Percentiles rank a stretch among this genome's conserved stretches.
Evolutionary conservation across 1,284 basidiomycete genomes (phyloP).

Genomic region (Fomitopsis schrenkii): DNA sequence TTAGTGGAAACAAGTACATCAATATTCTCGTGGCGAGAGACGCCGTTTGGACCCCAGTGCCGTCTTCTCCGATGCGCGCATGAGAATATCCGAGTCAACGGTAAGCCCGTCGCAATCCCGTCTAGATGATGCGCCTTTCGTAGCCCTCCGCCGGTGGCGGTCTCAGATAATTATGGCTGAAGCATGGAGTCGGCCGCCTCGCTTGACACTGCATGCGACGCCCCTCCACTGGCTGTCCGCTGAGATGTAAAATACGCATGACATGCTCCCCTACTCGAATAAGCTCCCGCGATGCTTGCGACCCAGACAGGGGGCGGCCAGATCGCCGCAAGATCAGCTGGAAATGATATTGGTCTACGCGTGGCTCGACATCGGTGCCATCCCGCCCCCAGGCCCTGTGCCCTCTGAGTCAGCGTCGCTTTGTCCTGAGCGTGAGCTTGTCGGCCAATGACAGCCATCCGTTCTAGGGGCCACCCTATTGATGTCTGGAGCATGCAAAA

Average conservation of each 20-base stretch:
- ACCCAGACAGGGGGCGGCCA: background rate
- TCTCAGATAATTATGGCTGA: too few species aligned
- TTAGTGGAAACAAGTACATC: background rate
- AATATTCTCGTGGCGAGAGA: background rate
- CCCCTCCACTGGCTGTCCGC: background rate
- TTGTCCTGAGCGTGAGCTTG: background rate
- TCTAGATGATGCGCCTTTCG: too few species aligned
- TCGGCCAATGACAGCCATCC: background rate
- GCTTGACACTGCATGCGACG: background rate
- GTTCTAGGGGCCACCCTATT: slow-evolving; percentile 1
- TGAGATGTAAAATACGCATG: background rate
- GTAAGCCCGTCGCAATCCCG: too few species aligned
- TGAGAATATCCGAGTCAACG: background rate
- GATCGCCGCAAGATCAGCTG: background rate
- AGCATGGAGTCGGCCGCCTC: background rate
- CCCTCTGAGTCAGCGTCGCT: background rate
- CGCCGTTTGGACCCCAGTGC: background rate
- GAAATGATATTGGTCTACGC: background rate
- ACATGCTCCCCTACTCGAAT: background rate
- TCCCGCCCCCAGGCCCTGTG: background rate
- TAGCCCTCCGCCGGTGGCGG: background rate
- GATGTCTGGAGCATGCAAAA: background rate
- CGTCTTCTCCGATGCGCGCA: background rate
- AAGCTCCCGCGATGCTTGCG: background rate
- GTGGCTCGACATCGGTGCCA: background rate